A percentile compares a stretch with the other conserved stretches of the same genome.
These are phyloP conservation scores for Ceratocystiopsis sp. DNA, from an alignment of 2,329 filamentous ascomycete genomes.

Conservation along the genomic window DNA sequence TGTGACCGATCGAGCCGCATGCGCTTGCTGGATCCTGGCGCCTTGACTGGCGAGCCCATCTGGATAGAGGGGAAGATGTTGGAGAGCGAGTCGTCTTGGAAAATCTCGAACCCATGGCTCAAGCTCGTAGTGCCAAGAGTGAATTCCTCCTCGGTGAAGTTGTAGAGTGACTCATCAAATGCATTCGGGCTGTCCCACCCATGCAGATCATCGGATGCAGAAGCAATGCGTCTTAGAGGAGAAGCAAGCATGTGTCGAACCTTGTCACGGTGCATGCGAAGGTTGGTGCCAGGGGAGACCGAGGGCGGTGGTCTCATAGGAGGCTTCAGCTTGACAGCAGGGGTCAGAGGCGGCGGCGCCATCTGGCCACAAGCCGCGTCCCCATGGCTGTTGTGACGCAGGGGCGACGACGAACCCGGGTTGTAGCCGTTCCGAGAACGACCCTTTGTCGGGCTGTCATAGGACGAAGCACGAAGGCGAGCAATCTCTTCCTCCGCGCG, in stretches of 20 bases:
- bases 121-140: slow-evolving; percentile 34
- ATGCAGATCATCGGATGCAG: slow-evolving; percentile 17
- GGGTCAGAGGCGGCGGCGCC: slow-evolving; percentile 58
- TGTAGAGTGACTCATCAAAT: slow-evolving; percentile 40
- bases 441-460: slow-evolving; percentile 71
- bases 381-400: slow-evolving; percentile 30
- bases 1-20: slow-evolving; percentile 45
- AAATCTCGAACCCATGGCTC: slow-evolving; percentile 33
- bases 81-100: slow-evolving; percentile 27
- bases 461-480: slow-evolving; percentile 78
- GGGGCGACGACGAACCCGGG: slow-evolving; percentile 50
- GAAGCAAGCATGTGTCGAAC: slow-evolving; percentile 71
- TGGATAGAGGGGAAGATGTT: slow-evolving; percentile 29
- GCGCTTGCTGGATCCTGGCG: slow-evolving; percentile 31
- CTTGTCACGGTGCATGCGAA: slow-evolving; percentile 71
- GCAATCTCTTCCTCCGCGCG: slow-evolving; percentile 93
- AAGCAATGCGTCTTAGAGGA: slow-evolving; percentile 35
- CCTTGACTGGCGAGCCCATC: slow-evolving; percentile 50
- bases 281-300: slow-evolving; percentile 81
- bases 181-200: slow-evolving; percentile 49
- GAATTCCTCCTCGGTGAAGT: slow-evolving; percentile 28
- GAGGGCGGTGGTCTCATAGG: slow-evolving; percentile 47
- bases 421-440: slow-evolving; percentile 34
- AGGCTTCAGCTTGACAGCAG: slow-evolving; percentile 63
- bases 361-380: slow-evolving; percentile 34